Evolutionary conservation across 768 basidiomycete genomes (phyloP), one percentile per base, ranked within the genome.

Genomic region (Xerocomus spinulosus): DNA sequence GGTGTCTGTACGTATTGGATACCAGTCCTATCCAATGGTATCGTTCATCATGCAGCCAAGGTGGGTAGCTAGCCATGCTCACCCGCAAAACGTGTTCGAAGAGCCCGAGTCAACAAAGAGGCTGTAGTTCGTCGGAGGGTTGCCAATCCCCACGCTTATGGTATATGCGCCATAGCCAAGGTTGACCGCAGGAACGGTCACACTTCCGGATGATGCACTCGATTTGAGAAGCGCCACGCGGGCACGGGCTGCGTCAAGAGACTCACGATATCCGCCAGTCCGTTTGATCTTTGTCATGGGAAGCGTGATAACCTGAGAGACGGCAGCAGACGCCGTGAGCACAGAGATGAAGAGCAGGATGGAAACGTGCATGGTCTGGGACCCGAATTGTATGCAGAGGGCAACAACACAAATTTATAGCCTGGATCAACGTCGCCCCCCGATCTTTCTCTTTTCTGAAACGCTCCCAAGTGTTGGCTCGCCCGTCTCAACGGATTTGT

Each of bases 11-110:
- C 17, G 28, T 23, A 12, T n/a, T 52, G 15, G 30, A 51, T n/a
- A 10, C 50, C 50, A 20, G 26, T 28, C 26, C 26, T 60, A 52
- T 20, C 12, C 13, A 9, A 8, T 9, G 17, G 15, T 6, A 30
- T 42, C 13, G 28, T 5, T 21, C n/a, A 15, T 12, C 7, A 24
- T n/a, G 14, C 14, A 8, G n/a, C 3, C n/a, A n/a, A n/a, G n/a
- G n/a, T 12, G 30, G n/a, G n/a, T 24, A 10, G 8, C 26, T 38
- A 26, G 10, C 26, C 32, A 29, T 15, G 38, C 54, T 49, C 28
- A 55, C 54, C 52, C 63, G 25, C 60, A 49, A 51, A 61, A 58
- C 3, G 60, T 63, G 41, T 60, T 64, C 18, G 60, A 56, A 30
- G 49, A 55, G 10, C 62, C 59, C 10, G 64, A 62, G 48, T 64